Conservation (phyloP, 306 rosid genomes). For the Fragaria iinumae region DNA sequence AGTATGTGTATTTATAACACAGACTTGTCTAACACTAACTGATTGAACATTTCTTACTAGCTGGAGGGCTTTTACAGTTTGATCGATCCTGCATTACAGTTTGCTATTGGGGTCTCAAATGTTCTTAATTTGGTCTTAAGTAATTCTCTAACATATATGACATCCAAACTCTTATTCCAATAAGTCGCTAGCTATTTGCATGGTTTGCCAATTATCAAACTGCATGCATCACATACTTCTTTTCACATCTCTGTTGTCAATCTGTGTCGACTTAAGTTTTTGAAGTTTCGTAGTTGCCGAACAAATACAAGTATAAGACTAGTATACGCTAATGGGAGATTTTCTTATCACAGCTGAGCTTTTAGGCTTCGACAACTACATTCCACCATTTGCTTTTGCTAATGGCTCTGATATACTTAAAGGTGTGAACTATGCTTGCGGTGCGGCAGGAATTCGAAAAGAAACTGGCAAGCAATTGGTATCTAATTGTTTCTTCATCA, state of each 20-base stretch:
- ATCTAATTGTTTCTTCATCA: neutral
- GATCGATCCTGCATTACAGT: neutral
- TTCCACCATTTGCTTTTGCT: conserved; percentile 46
- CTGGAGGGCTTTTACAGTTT: neutral
- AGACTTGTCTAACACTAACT: neutral
- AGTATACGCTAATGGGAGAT: neutral
- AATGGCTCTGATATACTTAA: conserved; percentile 20
- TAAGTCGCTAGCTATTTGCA: neutral
- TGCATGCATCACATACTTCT: neutral
- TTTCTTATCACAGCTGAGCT: conserved; percentile 44
- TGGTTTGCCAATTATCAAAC: neutral
- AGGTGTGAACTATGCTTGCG: conserved; percentile 83
- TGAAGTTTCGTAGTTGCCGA: neutral
- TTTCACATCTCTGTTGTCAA: neutral
- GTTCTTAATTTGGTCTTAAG: neutral
- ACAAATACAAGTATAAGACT: neutral
- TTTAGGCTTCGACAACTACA: conserved; percentile 48
- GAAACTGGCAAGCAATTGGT: conserved; percentile 42
- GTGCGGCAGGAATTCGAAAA: conserved; percentile 46
- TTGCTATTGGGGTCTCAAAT: neutral
- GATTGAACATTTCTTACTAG: neutral
- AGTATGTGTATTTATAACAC: neutral
- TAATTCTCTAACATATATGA: too few species aligned
- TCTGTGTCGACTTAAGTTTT: neutral
- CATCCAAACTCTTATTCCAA: neutral